Conservation (phyloP, 768 basidiomycete species). For the Boletellus emodensis region DNA sequence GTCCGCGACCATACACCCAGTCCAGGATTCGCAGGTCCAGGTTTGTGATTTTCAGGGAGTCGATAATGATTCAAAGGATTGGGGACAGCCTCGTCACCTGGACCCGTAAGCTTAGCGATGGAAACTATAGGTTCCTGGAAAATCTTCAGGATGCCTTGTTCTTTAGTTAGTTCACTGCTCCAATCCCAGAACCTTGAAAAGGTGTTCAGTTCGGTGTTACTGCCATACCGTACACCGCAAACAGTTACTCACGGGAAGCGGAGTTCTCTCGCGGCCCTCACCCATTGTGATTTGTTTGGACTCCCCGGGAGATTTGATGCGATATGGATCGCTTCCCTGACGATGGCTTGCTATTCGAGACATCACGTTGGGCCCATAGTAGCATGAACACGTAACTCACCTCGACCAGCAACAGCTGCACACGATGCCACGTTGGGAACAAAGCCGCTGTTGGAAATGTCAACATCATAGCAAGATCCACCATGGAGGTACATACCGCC, state of each 20-base stretch:
- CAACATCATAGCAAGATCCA: neutral
- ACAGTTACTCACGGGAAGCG: constrained; percentile 14
- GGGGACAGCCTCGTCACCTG: neutral
- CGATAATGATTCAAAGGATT: neutral
- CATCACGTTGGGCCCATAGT: neutral
- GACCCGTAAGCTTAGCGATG: no score
- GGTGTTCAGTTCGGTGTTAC: neutral
- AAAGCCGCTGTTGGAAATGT: constrained; percentile 11
- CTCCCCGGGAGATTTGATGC: neutral
- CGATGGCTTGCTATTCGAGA: constrained; percentile 14
- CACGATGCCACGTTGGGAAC: constrained; percentile 20
- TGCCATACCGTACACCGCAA: neutral
- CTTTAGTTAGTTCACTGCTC: neutral
- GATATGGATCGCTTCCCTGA: constrained; percentile 10
- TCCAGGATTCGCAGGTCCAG: neutral
- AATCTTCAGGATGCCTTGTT: neutral
- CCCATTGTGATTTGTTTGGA: neutral
- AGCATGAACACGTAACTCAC: neutral
- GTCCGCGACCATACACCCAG: neutral
- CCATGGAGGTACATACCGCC: neutral
- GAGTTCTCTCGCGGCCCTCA: constrained; percentile 5
- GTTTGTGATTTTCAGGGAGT: neutral
- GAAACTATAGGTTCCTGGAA: neutral
- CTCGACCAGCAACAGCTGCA: constrained; percentile 9
- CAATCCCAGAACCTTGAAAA: constrained; percentile 13